Percentiles rank a stretch among this genome's conserved stretches.
Conservation (phyloP, 441 rosid species). For the Raphanus hybrid region DNA sequence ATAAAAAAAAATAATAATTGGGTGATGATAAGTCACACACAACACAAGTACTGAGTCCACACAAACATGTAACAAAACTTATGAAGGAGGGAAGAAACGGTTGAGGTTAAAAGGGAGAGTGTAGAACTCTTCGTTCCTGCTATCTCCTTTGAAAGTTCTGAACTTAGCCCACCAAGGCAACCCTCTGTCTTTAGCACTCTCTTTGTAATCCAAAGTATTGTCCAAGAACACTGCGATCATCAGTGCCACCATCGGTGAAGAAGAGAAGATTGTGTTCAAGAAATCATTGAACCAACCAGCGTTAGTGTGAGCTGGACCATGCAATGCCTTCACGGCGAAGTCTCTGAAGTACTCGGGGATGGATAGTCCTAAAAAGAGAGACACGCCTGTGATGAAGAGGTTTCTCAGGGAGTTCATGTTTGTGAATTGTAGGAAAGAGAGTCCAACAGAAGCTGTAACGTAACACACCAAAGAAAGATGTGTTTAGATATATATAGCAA, state of each 20-base stretch:
- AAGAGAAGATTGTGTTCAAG: conserved; percentile 93
- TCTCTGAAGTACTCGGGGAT: conserved; percentile 92
- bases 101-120: conserved; percentile 94
- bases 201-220: conserved; percentile 94
- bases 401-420: conserved; percentile 99
- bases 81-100: conserved; percentile 99
- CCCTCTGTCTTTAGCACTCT: conserved; percentile 89
- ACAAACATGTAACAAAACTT: conserved; percentile 16
- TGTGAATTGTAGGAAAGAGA: conserved; percentile 97
- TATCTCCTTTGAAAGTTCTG: conserved; percentile 91
- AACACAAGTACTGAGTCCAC: neutral
- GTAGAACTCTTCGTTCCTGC: conserved; percentile 94
- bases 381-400: conserved; percentile 87
- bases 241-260: conserved; percentile 91
- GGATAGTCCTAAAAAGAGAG: conserved; percentile 91
- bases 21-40: conserved; percentile 41
- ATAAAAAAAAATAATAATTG: conserved; percentile 27
- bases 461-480: conserved; percentile 5
- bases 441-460: conserved; percentile 86
- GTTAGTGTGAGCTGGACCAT: conserved; percentile 91
- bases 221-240: conserved; percentile 86
- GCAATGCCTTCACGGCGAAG: conserved; percentile 79
- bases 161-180: conserved; percentile 99
- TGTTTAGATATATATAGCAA: conserved; percentile 19
- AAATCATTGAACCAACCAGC: conserved; percentile 99